phyloP scores from a whole-genome alignment of 2,329 filamentous ascomycete genomes.

The Macrophomina phaseolina region DNA sequence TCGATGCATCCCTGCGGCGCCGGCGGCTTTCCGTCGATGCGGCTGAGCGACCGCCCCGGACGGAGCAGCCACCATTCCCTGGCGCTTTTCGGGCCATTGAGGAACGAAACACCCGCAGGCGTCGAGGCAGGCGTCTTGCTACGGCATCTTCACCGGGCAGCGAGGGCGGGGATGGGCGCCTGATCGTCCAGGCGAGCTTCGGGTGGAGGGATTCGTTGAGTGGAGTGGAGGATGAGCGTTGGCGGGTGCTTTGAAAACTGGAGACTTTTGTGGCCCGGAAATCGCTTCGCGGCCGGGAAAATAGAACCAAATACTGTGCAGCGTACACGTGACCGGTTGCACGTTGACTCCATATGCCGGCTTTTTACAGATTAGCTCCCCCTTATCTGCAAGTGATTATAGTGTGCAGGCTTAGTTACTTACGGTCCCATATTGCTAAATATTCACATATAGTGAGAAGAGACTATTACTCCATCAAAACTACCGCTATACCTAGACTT shows the following conservation, averaged over 20 bases:
- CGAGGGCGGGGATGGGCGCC: constrained; percentile 19
- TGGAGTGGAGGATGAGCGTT: constrained; percentile 16
- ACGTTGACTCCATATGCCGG: background rate
- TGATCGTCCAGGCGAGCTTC: constrained; percentile 5
- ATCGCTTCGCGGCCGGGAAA: constrained; percentile 23
- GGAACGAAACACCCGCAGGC: constrained; percentile 7
- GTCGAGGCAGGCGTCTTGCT: constrained; percentile 3
- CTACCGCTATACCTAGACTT: no score
- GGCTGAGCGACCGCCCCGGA: constrained; percentile 21
- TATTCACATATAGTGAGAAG: background rate
- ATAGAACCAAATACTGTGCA: background rate
- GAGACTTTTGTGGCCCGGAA: constrained; percentile 12
- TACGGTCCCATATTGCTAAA: background rate
- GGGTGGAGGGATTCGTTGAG: background rate
- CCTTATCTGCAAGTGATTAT: background rate
- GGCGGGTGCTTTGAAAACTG: constrained; percentile 17
- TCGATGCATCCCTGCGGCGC: constrained; percentile 27
- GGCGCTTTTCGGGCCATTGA: constrained; percentile 10
- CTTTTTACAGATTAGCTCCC: background rate
- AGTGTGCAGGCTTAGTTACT: background rate
- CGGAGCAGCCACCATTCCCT: constrained; percentile 13
- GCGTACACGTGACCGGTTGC: background rate
- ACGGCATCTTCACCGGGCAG: background rate
- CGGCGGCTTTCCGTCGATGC: constrained; percentile 24
- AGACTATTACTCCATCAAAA: background rate